Evolutionary conservation across 768 basidiomycete genomes (phyloP), one percentile per base, ranked within the genome.

Genomic region (Boletus rubescentipes): DNA sequence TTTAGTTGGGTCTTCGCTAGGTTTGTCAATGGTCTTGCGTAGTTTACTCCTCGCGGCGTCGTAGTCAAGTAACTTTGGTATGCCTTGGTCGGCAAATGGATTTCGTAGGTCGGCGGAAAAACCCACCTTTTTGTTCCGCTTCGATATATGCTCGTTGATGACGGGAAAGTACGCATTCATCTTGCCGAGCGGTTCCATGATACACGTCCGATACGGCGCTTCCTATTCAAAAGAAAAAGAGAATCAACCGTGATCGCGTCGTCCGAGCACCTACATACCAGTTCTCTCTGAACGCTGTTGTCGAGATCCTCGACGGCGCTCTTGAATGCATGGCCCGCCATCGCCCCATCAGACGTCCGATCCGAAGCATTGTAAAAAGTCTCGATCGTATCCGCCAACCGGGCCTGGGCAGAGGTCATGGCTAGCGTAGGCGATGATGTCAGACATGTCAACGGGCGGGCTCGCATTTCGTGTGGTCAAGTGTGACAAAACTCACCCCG

Each of bases 251-350:
- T 45, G 43, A 57, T 55, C 50, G 38, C 40, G 30, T 32, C 43
- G 18, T 16, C 9, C 12, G 46, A 44, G 32, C 51, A 14, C 38
- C 15, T n/a, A 75, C 88, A 46, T 59, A 95, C 94, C 53, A 99
- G 78, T 70, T 97, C 92, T 54, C 93, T 73, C 29, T 84, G 83
- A 36, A 97, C 86, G 38, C 85, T 87, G 1, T 82, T 79, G 62
- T 99, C 97, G 40, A 98, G 77, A 57, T 99, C 97, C 61, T 96
- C 93, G 9, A 97, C 91, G 0, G 94, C 91, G 34, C 91, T 83
- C 67, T 91, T 96, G 79, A 98, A 99, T 2, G 97, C 91, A 63
- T 98, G 92, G 2, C 92, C 91, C 0, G 95, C 90, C 93, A 98
- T 97, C 9, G 96, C 97, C 41, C 93, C 91, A 59, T 94, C 92